Evolutionary conservation across 176 grass and related monocot genomes (phyloP).

Genomic region (Tillandsia leiboldiana): DNA sequence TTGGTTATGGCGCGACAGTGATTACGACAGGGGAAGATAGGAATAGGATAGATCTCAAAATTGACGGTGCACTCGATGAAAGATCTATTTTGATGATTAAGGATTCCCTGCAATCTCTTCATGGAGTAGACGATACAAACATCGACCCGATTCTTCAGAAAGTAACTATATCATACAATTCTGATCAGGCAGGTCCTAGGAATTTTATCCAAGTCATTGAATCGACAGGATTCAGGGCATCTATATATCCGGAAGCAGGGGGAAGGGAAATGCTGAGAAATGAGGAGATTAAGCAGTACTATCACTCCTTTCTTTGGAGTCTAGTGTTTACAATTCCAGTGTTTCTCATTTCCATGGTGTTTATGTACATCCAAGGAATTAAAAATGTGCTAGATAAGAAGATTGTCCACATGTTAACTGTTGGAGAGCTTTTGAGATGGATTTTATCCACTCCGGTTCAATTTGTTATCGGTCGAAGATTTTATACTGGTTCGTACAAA

Average conservation of each 20-base stretch:
- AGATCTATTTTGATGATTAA: constrained; percentile 42
- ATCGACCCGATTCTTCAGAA: constrained; percentile 49
- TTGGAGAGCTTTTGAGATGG: constrained; percentile 75
- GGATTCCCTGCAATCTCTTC: constrained; percentile 68
- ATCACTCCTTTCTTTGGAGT: constrained; percentile 70
- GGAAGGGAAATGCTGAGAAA: constrained; percentile 56
- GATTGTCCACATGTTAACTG: constrained; percentile 69
- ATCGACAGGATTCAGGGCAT: constrained; percentile 52
- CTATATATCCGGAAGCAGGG: constrained; percentile 66
- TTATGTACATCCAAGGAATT: constrained; percentile 79
- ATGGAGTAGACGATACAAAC: constrained; percentile 55
- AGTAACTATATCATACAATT: constrained; percentile 67
- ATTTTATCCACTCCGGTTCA: constrained; percentile 88
- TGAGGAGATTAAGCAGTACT: constrained; percentile 74
- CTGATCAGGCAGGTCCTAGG: constrained; percentile 75
- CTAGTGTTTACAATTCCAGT: constrained; percentile 80
- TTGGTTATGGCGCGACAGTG: constrained; percentile 66
- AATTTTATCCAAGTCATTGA: constrained; percentile 81
- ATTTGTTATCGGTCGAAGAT: constrained; percentile 78
- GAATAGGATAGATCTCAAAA: constrained; percentile 65
- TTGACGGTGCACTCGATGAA: constrained; percentile 44
- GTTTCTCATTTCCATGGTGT: constrained; percentile 93
- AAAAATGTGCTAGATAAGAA: constrained; percentile 58
- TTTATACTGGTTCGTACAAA: constrained; percentile 83
- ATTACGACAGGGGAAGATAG: constrained; percentile 75